Conservation (phyloP, 805 yeast genomes). For the Pichia cabralensis region DNA sequence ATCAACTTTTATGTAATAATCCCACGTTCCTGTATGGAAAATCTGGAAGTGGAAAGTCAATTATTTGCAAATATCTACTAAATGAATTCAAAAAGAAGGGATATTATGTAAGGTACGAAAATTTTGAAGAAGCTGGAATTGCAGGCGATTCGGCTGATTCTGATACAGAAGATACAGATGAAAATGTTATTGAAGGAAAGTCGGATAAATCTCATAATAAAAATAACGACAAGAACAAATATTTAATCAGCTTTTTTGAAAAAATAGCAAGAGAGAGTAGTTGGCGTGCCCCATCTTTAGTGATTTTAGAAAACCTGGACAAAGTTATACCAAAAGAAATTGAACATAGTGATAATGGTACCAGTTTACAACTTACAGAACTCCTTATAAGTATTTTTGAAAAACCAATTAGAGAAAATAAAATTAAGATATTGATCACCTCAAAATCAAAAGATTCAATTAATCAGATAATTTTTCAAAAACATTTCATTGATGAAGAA, state of each 20-base stretch:
- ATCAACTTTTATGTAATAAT: conserved; percentile 29
- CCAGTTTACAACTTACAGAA: conserved; percentile 58
- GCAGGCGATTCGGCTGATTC: no score
- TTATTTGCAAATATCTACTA: conserved; percentile 36
- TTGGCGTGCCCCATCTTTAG: conserved; percentile 71
- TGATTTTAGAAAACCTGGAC: conserved; percentile 74
- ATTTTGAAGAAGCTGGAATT: conserved; percentile 30
- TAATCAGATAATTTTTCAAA: conserved; percentile 49
- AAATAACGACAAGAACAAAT: conserved; percentile 4
- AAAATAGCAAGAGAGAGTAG: conserved; percentile 33
- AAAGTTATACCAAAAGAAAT: conserved; percentile 57
- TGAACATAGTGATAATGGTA: conserved; percentile 45
- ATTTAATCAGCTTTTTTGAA: conserved; percentile 32
- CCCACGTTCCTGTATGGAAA: conserved; percentile 64
- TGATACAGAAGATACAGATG: neutral
- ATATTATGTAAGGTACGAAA: conserved; percentile 36
- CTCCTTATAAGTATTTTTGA: conserved; percentile 37
- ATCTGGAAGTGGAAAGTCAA: conserved; percentile 76
- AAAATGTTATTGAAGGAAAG: neutral
- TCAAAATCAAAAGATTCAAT: conserved; percentile 55
- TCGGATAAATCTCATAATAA: neutral
- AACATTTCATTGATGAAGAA: conserved; percentile 61
- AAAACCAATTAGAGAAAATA: conserved; percentile 35
- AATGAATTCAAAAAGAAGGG: conserved; percentile 30
- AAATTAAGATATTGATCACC: conserved; percentile 51